Evolutionary conservation across 2,329 filamentous ascomycete genomes (phyloP), one percentile per base, ranked within the genome.

Genomic region (Ceratocystis variospora): DNA sequence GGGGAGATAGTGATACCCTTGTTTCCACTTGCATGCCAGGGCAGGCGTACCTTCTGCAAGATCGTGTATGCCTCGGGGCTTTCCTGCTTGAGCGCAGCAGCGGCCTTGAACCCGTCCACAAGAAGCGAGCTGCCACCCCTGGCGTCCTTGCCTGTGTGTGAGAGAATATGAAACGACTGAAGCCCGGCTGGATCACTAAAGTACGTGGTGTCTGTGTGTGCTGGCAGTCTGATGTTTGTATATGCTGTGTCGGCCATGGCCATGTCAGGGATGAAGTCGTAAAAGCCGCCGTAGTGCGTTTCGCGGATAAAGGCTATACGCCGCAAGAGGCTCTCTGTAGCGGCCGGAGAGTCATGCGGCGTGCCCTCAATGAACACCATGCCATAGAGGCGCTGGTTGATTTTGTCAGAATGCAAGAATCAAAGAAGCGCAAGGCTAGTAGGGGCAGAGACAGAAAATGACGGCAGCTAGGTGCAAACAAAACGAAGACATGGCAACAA

Each of bases 201-300:
- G 76, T 99, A 97, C 0, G 93, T 96, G 5, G 85, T 97, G 76
- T 99, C 94, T 0, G 93, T 97, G 75, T 99, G 94, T 0, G 89
- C 87, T 22, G 85, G 84, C 2, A 99, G 82, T 0, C 86, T 86
- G 63, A 94, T 80, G 71, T 88, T 90, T 1, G 93, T 96, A 77
- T 97, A 99, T 2, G 91, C 91, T 1, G 89, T 95, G 72, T 96
- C 91, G 70, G 92, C 92, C 72, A 87, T 87, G 33, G 90, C 87
- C 28, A 96, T 82, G 74, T 96, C 89, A 4, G 92, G 88, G 0
- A 89, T 89, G 75, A 97, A 97, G 75, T 96, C 93, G 71, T 83
- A 83, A 72, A 82, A 81, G 68, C 77, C 84, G 78, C 90, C 93
- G 75, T 97, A 99, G 74, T 97, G 94, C 0, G 94, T 99, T 68